These are phyloP conservation scores for Lipomyces sp. DNA, from an alignment of 805 yeast genomes.

Conservation along the genomic window DNA sequence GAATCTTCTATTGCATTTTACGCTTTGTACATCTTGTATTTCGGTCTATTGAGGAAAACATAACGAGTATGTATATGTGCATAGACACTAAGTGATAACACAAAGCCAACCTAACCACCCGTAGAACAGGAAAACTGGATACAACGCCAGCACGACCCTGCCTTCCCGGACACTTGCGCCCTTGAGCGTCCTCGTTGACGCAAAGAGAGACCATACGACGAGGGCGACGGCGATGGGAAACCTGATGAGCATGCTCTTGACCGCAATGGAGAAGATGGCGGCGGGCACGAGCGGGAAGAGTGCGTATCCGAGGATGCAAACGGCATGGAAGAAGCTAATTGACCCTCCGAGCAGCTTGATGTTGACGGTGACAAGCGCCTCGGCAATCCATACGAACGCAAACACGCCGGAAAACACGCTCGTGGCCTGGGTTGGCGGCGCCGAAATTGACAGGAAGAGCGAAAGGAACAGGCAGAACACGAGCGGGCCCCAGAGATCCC, in stretches of 20 bases:
- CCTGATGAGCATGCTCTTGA: constrained; percentile 50
- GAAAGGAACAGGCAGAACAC: constrained; percentile 57
- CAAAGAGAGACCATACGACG: constrained; percentile 61
- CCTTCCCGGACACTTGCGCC: constrained; percentile 62
- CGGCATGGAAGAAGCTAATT: constrained; percentile 63
- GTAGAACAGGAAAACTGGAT: constrained; percentile 63
- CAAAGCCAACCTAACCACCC: constrained; percentile 64
- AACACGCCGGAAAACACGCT: constrained; percentile 64
- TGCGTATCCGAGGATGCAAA: constrained; percentile 68
- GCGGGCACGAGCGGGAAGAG: constrained; percentile 62
- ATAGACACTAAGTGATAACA: constrained; percentile 54
- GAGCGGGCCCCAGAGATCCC: constrained; percentile 70
- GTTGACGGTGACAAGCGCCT: constrained; percentile 57
- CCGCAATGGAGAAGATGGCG: constrained; percentile 47
- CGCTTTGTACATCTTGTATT: no score
- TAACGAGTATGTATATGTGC: neutral
- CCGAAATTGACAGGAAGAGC: constrained; percentile 46
- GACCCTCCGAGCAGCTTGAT: constrained; percentile 60
- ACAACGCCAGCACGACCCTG: constrained; percentile 58
- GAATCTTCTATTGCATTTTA: no score
- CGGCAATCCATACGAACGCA: constrained; percentile 61
- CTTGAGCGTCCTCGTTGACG: constrained; percentile 59
- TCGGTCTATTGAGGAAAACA: neutral
- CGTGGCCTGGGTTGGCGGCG: constrained; percentile 46
- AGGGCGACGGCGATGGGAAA: constrained; percentile 47